A percentile compares a stretch with the other conserved stretches of the same genome.
These are phyloP conservation scores for Phytopythium mirpurense DNA, from an alignment of 352 stramenopile genomes.

Conservation along the genomic window DNA sequence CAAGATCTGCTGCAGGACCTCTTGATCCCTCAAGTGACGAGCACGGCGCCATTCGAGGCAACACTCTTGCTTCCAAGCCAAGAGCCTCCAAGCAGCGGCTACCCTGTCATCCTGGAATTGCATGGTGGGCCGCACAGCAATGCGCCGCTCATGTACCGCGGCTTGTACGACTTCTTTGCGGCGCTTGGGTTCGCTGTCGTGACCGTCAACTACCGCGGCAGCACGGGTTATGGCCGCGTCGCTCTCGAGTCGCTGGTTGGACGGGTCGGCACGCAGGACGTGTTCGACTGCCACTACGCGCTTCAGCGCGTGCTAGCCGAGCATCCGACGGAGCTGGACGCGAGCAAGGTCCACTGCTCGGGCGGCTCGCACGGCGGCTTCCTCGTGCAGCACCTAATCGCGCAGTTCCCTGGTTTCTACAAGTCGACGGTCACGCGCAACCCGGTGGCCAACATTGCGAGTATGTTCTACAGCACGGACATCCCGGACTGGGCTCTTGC, in stretches of 20 bases:
- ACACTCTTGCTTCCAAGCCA: conserved; percentile 61
- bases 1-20: conserved; percentile 28
- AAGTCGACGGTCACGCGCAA: conserved; percentile 87
- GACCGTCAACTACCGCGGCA: conserved; percentile 95
- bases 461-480: conserved; percentile 92
- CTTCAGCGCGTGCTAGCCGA: conserved; percentile 68
- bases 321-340: conserved; percentile 54
- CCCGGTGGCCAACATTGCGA: conserved; percentile 93
- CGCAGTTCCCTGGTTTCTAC: conserved; percentile 94
- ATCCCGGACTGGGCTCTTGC: conserved; percentile 97
- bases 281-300: conserved; percentile 90
- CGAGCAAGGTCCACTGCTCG: conserved; percentile 84
- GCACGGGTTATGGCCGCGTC: conserved; percentile 90
- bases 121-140: conserved; percentile 93
- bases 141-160: conserved; percentile 82
- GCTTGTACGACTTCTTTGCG: conserved; percentile 88
- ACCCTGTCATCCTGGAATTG: conserved; percentile 78
- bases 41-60: conserved; percentile 63
- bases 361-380: conserved; percentile 96
- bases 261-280: conserved; percentile 89
- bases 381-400: conserved; percentile 89
- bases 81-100: conserved; percentile 25
- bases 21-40: conserved; percentile 45
- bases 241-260: conserved; percentile 88
- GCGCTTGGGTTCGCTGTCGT: conserved; percentile 89